phyloP scores from a whole-genome alignment of 2,329 filamentous ascomycete genomes.

The Microdochium trichocladiopsis region DNA sequence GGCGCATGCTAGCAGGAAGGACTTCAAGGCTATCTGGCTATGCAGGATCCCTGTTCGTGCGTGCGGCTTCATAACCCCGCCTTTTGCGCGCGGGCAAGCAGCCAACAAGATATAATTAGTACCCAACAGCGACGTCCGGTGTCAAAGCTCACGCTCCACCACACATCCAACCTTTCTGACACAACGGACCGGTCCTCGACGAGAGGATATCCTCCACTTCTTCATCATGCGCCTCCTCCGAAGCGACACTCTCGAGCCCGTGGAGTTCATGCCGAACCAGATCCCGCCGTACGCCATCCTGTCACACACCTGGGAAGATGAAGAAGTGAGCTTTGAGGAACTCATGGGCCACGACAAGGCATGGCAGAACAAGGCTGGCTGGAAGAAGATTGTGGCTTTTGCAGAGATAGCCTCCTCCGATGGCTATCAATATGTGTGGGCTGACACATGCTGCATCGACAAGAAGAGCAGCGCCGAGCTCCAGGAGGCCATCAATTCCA shows the following conservation, averaged over 20 bases:
- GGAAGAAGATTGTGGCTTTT: background rate
- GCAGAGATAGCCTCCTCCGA: background rate
- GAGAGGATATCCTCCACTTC: no score
- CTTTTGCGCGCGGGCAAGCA: no score
- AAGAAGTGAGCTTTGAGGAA: constrained; percentile 17
- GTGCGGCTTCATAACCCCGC: no score
- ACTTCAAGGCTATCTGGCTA: no score
- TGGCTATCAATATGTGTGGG: background rate
- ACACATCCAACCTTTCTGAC: no score
- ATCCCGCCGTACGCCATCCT: constrained; percentile 13
- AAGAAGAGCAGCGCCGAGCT: background rate
- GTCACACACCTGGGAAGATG: constrained; percentile 21
- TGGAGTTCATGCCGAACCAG: background rate
- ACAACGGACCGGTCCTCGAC: no score
- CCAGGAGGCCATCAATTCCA: background rate
- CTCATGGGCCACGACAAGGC: constrained; percentile 1
- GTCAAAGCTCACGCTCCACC: no score
- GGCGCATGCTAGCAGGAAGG: no score
- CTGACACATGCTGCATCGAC: constrained; percentile 1
- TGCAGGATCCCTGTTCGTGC: no score
- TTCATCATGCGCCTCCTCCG: background rate
- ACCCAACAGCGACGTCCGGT: no score
- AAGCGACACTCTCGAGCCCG: background rate
- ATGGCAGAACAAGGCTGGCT: background rate
- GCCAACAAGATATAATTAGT: no score